Conservation (phyloP, 495 filamentous ascomycete species). For the Penicillium taxi region DNA sequence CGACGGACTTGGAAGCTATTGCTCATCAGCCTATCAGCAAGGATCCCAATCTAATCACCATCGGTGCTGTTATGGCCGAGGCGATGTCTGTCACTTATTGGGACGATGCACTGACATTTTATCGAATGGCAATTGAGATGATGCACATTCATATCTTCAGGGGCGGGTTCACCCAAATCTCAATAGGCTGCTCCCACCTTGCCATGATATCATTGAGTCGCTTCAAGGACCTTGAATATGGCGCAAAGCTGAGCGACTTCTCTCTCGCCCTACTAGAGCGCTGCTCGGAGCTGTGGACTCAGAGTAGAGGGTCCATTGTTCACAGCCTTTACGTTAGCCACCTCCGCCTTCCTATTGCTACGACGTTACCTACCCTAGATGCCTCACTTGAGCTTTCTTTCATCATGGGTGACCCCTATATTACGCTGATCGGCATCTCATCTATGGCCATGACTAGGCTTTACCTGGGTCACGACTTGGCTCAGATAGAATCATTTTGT, state of each 20-base stretch:
- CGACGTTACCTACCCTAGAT: conserved; percentile 55
- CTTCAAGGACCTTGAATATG: conserved; percentile 65
- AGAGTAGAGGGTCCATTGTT: conserved; percentile 62
- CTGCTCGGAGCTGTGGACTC: conserved; percentile 59
- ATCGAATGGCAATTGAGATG: conserved; percentile 64
- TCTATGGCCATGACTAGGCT: conserved; percentile 62
- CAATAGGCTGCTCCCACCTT: conserved; percentile 68
- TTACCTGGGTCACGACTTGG: conserved; percentile 65
- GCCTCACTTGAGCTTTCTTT: conserved; percentile 63
- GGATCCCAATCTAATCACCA: conserved; percentile 51
- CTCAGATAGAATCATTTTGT: conserved; percentile 67
- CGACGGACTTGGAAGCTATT: conserved; percentile 48
- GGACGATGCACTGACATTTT: conserved; percentile 68
- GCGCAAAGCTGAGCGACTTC: conserved; percentile 53
- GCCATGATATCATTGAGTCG: conserved; percentile 64
- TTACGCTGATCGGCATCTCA: conserved; percentile 66
- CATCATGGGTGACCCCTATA: conserved; percentile 63
- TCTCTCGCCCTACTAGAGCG: conserved; percentile 59
- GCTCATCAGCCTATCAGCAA: conserved; percentile 42
- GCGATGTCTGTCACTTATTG: conserved; percentile 76
- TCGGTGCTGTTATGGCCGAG: conserved; percentile 69
- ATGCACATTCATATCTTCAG: conserved; percentile 57
- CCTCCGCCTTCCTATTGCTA: conserved; percentile 53
- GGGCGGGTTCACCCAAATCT: conserved; percentile 64
- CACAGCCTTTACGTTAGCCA: conserved; percentile 70